These are phyloP conservation scores for Chaetomium fimeti DNA, from an alignment of 495 filamentous ascomycete species.

Conservation along the genomic window DNA sequence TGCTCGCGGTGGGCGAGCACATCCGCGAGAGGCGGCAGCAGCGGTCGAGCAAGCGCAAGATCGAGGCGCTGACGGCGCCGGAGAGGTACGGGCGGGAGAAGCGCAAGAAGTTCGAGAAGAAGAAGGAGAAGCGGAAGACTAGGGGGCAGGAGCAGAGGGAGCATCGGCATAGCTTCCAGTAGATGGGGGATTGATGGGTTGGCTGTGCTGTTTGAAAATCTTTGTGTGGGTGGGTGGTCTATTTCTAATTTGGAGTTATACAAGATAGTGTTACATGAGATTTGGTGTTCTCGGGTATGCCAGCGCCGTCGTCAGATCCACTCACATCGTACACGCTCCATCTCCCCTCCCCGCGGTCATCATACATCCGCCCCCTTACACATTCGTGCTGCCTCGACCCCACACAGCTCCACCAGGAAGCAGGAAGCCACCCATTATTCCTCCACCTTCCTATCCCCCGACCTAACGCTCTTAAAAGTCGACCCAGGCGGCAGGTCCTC, in stretches of 20 bases:
- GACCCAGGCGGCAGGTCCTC: slow-evolving; percentile 28
- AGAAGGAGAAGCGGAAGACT: slow-evolving; percentile 79
- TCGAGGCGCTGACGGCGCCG: slow-evolving; percentile 78
- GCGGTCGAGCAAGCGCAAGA: slow-evolving; percentile 75
- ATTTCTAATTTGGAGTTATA: slow-evolving; percentile 12
- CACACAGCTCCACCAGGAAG: neutral
- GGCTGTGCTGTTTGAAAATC: neutral
- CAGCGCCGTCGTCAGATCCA: slow-evolving; percentile 16
- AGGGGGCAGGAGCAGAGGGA: slow-evolving; percentile 66
- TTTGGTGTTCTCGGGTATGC: slow-evolving; percentile 16
- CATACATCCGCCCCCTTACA: neutral
- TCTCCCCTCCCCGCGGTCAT: neutral
- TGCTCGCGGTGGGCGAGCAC: slow-evolving; percentile 64
- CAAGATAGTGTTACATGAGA: slow-evolving; percentile 18
- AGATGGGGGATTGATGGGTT: neutral
- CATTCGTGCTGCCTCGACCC: neutral
- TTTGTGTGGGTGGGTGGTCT: slow-evolving; percentile 1
- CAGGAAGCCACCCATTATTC: neutral
- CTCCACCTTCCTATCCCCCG: slow-evolving; percentile 10
- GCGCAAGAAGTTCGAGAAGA: slow-evolving; percentile 79
- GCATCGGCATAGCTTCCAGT: slow-evolving; percentile 47
- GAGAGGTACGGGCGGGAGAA: slow-evolving; percentile 76
- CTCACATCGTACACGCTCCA: slow-evolving; percentile 12
- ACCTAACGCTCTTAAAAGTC: slow-evolving; percentile 32
- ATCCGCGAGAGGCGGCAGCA: slow-evolving; percentile 68